Percentiles rank a stretch among this genome's conserved stretches.
phyloP scores from a whole-genome alignment of 345 rosid species.

The Excoecaria cochinchinensis region DNA sequence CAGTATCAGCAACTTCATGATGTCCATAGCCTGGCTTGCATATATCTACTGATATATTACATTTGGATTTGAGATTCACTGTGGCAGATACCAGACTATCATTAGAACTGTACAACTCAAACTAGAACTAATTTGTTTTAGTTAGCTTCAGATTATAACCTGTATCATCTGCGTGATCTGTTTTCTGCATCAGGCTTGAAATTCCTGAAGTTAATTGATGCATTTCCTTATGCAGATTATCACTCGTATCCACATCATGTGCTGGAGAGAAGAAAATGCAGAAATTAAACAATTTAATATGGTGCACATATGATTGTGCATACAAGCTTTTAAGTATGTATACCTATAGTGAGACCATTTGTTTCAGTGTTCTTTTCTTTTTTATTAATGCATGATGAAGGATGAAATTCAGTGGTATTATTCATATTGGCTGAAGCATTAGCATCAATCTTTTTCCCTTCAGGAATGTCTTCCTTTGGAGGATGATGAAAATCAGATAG shows the following conservation, averaged over 20 bases:
- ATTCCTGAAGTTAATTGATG: slow-evolving; percentile 26
- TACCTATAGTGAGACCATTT: slow-evolving; percentile 35
- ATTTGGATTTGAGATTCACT: slow-evolving; percentile 27
- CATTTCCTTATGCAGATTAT: slow-evolving; percentile 32
- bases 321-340: slow-evolving; percentile 17
- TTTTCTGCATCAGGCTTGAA: slow-evolving; percentile 29
- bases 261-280: slow-evolving; percentile 31
- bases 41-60: slow-evolving; percentile 28
- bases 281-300: slow-evolving; percentile 1
- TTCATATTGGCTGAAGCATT: slow-evolving; percentile 24
- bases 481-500: slow-evolving; percentile 33
- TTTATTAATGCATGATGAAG: slow-evolving; percentile 27
- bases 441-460: slow-evolving; percentile 28
- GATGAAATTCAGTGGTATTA: slow-evolving; percentile 21
- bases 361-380: slow-evolving; percentile 29
- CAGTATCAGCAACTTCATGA: slow-evolving; percentile 28
- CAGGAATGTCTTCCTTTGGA: slow-evolving; percentile 21
- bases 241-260: slow-evolving; percentile 32
- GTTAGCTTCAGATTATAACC: slow-evolving; percentile 28
- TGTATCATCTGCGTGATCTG: slow-evolving; percentile 26
- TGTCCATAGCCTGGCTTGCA: slow-evolving; percentile 20
- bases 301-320: slow-evolving; percentile 6
- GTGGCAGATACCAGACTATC: slow-evolving; percentile 32
- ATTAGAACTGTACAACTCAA: slow-evolving; percentile 13
- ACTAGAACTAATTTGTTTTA: not conserved